Percentiles rank a stretch among this genome's conserved stretches.
Evolutionary conservation across 73 alveolate genomes (phyloP).

Genomic region (Paramecium bursaria): DNA sequence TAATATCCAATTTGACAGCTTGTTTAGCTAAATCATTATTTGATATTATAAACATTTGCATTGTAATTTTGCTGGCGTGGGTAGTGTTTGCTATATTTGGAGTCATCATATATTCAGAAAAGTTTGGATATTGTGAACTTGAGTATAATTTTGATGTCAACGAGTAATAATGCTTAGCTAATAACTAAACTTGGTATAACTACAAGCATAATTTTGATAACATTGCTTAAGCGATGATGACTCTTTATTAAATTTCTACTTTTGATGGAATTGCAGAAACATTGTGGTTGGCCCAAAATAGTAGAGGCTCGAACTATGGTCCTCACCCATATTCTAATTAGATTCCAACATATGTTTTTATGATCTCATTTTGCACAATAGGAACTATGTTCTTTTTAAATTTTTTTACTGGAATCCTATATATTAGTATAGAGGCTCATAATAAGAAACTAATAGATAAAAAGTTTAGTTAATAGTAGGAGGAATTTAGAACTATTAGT

Average conservation of each 20-base stretch:
- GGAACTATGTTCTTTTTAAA: slow-evolving; percentile 55
- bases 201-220: slow-evolving; percentile 56
- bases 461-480: neutral
- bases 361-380: slow-evolving; percentile 3
- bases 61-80: slow-evolving; percentile 12
- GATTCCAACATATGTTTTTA: slow-evolving; percentile 2
- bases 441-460: slow-evolving; percentile 26
- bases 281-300: slow-evolving; percentile 26
- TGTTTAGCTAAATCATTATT: slow-evolving; percentile 25
- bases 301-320: slow-evolving; percentile 1
- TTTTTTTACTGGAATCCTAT: slow-evolving; percentile 42
- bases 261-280: slow-evolving; percentile 56
- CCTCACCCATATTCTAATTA: slow-evolving; percentile 41
- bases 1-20: neutral
- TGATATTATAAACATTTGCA: slow-evolving; percentile 15
- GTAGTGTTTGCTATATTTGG: slow-evolving; percentile 46
- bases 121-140: slow-evolving; percentile 50
- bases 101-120: slow-evolving; percentile 22
- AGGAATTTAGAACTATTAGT: slow-evolving; percentile 1
- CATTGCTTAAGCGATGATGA: slow-evolving; percentile 2
- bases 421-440: slow-evolving; percentile 7
- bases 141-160: neutral
- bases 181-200: slow-evolving; percentile 1
- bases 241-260: slow-evolving; percentile 32
- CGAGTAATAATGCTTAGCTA: slow-evolving; percentile 6